Conservation (phyloP, 2,329 filamentous ascomycete species). For the Daldinia sp. region DNA sequence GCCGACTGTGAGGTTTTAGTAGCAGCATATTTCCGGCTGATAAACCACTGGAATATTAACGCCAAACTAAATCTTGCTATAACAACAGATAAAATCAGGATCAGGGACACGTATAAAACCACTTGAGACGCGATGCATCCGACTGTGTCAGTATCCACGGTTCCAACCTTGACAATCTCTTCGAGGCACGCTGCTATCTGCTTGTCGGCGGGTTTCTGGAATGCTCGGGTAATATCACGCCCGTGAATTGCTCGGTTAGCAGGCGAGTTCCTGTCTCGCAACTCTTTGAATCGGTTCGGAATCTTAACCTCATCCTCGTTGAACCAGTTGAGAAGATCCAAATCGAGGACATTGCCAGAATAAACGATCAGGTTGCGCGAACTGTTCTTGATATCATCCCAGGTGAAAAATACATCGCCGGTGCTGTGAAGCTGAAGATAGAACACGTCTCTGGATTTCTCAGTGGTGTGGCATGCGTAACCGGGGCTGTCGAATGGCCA, state of each 20-base stretch:
- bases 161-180: slow-evolving; percentile 94
- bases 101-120: slow-evolving; percentile 90
- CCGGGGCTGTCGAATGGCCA: slow-evolving; percentile 76
- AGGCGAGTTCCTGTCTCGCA: slow-evolving; percentile 71
- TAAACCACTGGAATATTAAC: slow-evolving; percentile 94
- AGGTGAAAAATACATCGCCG: slow-evolving; percentile 94
- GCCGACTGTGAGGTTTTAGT: slow-evolving; percentile 83
- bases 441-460: slow-evolving; percentile 73
- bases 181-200: slow-evolving; percentile 85
- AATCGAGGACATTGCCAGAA: slow-evolving; percentile 90
- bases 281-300: slow-evolving; percentile 79
- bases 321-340: slow-evolving; percentile 90
- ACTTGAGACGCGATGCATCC: slow-evolving; percentile 98
- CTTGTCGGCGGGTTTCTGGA: slow-evolving; percentile 82
- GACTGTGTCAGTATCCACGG: slow-evolving; percentile 93
- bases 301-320: slow-evolving; percentile 80
- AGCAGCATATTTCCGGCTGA: slow-evolving; percentile 85
- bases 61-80: slow-evolving; percentile 86
- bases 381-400: slow-evolving; percentile 90
- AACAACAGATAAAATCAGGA: slow-evolving; percentile 92
- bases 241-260: slow-evolving; percentile 74
- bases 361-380: slow-evolving; percentile 93
- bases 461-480: slow-evolving; percentile 87
- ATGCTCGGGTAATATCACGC: slow-evolving; percentile 86
- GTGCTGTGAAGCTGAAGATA: slow-evolving; percentile 72